phyloP scores from a whole-genome alignment of 2,329 filamentous ascomycete species.

The Macrophomina tecta region DNA sequence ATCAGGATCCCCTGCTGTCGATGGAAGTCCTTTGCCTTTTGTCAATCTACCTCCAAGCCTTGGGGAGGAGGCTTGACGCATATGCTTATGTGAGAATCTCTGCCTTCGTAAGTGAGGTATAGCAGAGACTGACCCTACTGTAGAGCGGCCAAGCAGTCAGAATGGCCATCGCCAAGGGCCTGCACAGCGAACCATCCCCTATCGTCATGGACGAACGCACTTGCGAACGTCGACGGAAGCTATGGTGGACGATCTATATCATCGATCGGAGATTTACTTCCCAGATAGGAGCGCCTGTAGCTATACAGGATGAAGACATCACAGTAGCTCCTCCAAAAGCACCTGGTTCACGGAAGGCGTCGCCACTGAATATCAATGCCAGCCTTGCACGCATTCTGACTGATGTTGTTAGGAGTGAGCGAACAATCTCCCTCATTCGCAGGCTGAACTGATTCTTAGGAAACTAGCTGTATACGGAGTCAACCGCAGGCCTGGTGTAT shows the following conservation, averaged over 20 bases:
- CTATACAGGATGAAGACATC: slow-evolving; percentile 55
- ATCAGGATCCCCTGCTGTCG: neutral
- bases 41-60: neutral
- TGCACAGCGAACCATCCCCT: slow-evolving; percentile 55
- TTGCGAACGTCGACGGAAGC: slow-evolving; percentile 51
- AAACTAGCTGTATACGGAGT: slow-evolving; percentile 33
- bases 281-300: slow-evolving; percentile 55
- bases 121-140: no score
- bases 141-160: slow-evolving; percentile 57
- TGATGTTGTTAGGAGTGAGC: neutral
- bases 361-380: neutral
- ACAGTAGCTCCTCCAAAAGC: slow-evolving; percentile 31
- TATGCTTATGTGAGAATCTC: slow-evolving; percentile 14
- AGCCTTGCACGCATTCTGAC: neutral
- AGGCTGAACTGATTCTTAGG: neutral
- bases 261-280: slow-evolving; percentile 58
- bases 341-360: neutral
- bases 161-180: slow-evolving; percentile 52
- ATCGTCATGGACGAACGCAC: slow-evolving; percentile 43
- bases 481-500: slow-evolving; percentile 30
- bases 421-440: neutral
- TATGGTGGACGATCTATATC: slow-evolving; percentile 60
- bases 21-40: neutral
- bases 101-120: neutral
- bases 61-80: neutral